Evolutionary conservation across 306 rosid species (phyloP), one percentile per base, ranked within the genome.

Genomic region (Acacia crassicarpa): DNA sequence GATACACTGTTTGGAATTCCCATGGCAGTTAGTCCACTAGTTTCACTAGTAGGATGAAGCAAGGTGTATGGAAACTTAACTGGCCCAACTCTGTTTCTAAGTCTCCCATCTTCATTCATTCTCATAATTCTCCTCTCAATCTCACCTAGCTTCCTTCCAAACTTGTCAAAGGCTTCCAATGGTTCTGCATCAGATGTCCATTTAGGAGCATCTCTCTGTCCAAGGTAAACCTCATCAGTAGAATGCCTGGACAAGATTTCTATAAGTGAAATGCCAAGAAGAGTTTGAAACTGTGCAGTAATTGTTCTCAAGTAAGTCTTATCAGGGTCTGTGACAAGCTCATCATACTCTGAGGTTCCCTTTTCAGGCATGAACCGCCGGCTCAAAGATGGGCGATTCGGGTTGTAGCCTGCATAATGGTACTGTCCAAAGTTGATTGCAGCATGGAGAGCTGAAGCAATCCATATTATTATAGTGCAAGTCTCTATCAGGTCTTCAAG

Each of bases 1-100:
- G 95, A 84, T 65, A 92, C 85, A 66, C 98, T 94, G 43, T 94
- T 94, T 72, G 95, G 97, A 78, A 94, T 91, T 66, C 98, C 98
- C 88, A 8, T 91, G 77, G 90, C 91, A 77, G 94, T 85, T 3
- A 92, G 76, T 67, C 97, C 98, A 30, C 84, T 86, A 30, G 2
- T 30, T 79, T 86, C 80, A 58, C 98, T 80, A 9, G 89, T 78
- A 25, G 94, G 89, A 84, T 53, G 77, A 8, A 94, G 94, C 84
- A 94, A 83, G 19, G 95, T 90, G 87, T 94, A 94, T 0, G 98
- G 94, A 85, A 92, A 23, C 81, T 88, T 83, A 40, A 91, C 95
- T 9, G 92, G 89, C 2, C 97, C 95, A 79, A 72, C 86, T 49
- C 97, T 79, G 81, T 91, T 94, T 59, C 78, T 89, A 66, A 89